A percentile compares a stretch with the other conserved stretches of the same genome.
Conservation (phyloP, 345 rosid genomes). For the Microcos paniculata region DNA sequence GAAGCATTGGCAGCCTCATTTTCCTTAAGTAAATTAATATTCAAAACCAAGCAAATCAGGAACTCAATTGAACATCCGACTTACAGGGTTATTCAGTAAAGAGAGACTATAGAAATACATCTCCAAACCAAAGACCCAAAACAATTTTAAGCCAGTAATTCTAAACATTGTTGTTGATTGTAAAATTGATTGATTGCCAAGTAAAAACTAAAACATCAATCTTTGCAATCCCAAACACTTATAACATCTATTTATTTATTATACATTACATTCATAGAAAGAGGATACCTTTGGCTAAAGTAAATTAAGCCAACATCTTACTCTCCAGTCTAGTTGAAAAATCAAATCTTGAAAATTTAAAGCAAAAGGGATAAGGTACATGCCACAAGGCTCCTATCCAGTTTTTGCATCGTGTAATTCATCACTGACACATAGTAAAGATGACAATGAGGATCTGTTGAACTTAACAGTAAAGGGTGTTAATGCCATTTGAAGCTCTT, state of each 20-base stretch:
- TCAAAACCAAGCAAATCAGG: conserved; percentile 8
- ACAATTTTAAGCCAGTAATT: neutral
- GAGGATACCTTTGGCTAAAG: neutral
- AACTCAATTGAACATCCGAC: neutral
- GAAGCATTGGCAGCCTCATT: conserved; percentile 47
- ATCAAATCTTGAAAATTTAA: too few relatives aligned
- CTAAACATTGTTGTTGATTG: neutral
- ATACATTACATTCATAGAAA: neutral
- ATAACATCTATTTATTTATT: neutral
- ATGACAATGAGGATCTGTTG: too few relatives aligned
- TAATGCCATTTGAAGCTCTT: neutral
- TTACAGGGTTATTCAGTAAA: neutral
- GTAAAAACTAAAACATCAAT: neutral
- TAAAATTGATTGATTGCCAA: neutral
- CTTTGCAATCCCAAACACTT: neutral
- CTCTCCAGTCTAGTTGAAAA: too few relatives aligned
- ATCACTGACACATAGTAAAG: too few relatives aligned
- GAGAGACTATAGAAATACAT: neutral
- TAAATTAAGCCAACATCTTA: neutral
- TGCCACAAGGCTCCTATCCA: too few relatives aligned
- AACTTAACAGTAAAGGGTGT: too few relatives aligned
- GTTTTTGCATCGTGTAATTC: too few relatives aligned
- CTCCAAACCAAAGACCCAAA: neutral
- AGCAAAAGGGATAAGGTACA: too few relatives aligned
- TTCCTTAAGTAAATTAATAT: conserved; percentile 43